Evolutionary conservation across 2,329 filamentous ascomycete genomes (phyloP).

Genomic region (Fragosphaeria purpurea): DNA sequence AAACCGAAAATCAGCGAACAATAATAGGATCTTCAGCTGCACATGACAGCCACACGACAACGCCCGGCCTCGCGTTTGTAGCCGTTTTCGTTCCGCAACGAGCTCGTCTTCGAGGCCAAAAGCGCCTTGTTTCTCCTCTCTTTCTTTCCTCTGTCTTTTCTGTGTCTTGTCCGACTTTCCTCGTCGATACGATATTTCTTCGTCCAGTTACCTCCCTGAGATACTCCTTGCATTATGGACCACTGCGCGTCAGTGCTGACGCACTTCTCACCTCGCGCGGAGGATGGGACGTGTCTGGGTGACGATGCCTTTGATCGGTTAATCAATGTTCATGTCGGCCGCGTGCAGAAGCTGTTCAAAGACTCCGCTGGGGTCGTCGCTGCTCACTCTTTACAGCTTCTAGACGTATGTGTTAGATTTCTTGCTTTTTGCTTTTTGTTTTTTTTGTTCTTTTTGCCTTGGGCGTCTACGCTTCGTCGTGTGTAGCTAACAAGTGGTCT

Average conservation of each 20-base stretch:
- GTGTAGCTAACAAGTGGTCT: neutral
- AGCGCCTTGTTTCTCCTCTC: neutral
- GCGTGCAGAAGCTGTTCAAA: conserved; percentile 28
- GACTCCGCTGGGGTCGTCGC: conserved; percentile 23
- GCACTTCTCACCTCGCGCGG: conserved; percentile 28
- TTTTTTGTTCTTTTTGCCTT: neutral
- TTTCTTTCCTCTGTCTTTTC: neutral
- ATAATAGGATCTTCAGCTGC: too few relatives aligned
- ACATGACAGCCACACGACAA: too few relatives aligned
- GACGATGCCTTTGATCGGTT: conserved; percentile 30
- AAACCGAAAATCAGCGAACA: too few relatives aligned
- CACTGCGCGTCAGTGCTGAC: conserved; percentile 27
- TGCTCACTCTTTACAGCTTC: conserved; percentile 25
- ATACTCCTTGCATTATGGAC: conserved; percentile 23
- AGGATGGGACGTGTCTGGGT: conserved; percentile 10
- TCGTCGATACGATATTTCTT: neutral
- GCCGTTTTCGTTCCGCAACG: too few relatives aligned
- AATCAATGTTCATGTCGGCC: conserved; percentile 27
- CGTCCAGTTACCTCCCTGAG: neutral
- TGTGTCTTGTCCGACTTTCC: too few relatives aligned
- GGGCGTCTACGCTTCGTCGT: too few relatives aligned
- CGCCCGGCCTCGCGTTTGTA: too few relatives aligned
- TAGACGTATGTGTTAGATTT: conserved; percentile 25
- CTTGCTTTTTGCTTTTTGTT: neutral
- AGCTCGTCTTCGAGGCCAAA: too few relatives aligned